Conservation (phyloP, 768 basidiomycete species). For the Fomitopsis serialis region DNA sequence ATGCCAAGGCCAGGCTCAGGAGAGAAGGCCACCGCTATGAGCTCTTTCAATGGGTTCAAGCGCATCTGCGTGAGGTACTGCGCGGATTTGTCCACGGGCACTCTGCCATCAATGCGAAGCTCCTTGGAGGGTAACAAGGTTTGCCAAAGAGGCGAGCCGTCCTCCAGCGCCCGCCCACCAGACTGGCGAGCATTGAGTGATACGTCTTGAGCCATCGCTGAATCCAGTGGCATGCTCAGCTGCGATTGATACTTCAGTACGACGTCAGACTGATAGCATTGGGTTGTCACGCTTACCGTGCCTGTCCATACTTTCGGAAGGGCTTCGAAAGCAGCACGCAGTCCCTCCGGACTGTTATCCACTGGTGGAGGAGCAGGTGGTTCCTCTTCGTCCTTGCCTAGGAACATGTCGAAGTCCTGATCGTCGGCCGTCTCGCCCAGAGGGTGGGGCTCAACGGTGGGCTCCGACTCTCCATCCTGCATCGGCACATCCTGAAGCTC, state of each 20-base stretch:
- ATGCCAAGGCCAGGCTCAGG: constrained; percentile 41
- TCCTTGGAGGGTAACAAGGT: constrained; percentile 67
- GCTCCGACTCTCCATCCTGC: constrained; percentile 18
- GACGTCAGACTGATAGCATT: not conserved
- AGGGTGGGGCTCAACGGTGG: constrained; percentile 36
- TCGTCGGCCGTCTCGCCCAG: constrained; percentile 49
- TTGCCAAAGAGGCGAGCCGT: constrained; percentile 62
- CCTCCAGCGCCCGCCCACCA: constrained; percentile 62
- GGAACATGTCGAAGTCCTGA: constrained; percentile 83
- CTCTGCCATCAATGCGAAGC: constrained; percentile 79
- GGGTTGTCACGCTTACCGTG: constrained; percentile 42
- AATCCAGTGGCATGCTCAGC: constrained; percentile 80
- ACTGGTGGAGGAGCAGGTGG: constrained; percentile 17
- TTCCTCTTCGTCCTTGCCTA: constrained; percentile 57
- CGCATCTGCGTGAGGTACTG: constrained; percentile 78
- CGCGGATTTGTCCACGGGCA: constrained; percentile 67
- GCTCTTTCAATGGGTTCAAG: constrained; percentile 71
- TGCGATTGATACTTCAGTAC: constrained; percentile 26
- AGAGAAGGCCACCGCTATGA: constrained; percentile 71
- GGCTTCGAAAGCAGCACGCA: constrained; percentile 49
- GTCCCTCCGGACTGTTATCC: constrained; percentile 30
- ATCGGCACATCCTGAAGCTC: not conserved
- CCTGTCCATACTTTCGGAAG: constrained; percentile 67
- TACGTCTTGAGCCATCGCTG: constrained; percentile 61
- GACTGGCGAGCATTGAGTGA: constrained; percentile 68